Conservation (phyloP, 2,329 filamentous ascomycete species). For the Didymella lethalis region DNA sequence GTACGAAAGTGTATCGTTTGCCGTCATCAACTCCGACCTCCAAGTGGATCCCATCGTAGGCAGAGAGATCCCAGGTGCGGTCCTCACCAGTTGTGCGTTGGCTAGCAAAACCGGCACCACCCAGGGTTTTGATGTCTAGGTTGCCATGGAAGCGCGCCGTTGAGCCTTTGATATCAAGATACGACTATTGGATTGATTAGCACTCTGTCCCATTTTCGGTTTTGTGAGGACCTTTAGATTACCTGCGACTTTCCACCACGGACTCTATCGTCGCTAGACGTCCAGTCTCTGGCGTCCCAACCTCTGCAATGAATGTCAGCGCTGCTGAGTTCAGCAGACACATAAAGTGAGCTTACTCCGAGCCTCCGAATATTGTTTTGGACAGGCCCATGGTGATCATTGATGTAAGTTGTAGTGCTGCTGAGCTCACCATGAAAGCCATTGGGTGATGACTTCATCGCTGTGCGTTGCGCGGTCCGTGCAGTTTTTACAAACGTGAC, state of each 20-base stretch:
- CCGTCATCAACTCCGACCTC: conserved; percentile 62
- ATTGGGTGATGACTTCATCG: conserved; percentile 21
- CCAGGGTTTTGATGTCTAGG: conserved; percentile 76
- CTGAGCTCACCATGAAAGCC: not conserved
- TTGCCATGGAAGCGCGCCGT: conserved; percentile 68
- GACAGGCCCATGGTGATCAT: conserved; percentile 28
- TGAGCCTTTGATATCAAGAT: conserved; percentile 51
- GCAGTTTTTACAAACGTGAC: conserved; percentile 15
- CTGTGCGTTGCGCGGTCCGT: conserved; percentile 12
- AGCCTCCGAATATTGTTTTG: conserved; percentile 42
- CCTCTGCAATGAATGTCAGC: conserved; percentile 51
- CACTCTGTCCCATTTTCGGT: conserved; percentile 27
- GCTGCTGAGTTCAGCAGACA: not conserved
- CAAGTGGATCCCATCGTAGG: conserved; percentile 68
- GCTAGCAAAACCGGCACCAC: conserved; percentile 82
- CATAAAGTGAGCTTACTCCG: conserved; percentile 28
- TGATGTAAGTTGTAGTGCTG: conserved; percentile 9
- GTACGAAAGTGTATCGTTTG: conserved; percentile 75
- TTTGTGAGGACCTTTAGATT: conserved; percentile 11
- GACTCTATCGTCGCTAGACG: conserved; percentile 76
- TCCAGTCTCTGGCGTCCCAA: conserved; percentile 71
- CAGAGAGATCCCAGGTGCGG: conserved; percentile 68
- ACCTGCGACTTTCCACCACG: conserved; percentile 73
- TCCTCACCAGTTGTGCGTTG: conserved; percentile 71
- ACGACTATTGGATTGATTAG: conserved; percentile 58